Conservation (phyloP, 1,284 basidiomycete genomes). For the Calocybe gambosa region DNA sequence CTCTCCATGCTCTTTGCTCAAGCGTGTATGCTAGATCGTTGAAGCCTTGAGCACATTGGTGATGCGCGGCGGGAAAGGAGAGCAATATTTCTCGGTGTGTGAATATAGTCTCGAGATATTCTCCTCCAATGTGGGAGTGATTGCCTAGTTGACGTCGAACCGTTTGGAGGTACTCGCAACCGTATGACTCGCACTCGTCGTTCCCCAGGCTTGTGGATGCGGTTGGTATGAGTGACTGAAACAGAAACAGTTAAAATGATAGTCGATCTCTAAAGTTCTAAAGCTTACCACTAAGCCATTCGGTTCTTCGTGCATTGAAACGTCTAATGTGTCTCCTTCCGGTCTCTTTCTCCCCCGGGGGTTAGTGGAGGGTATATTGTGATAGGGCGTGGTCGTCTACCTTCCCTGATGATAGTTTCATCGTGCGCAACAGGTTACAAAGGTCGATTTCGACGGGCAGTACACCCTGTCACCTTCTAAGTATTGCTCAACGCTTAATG, state of each 20-base stretch:
- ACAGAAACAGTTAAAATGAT: not conserved
- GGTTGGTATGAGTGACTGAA: not conserved
- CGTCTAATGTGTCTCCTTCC: conserved; percentile 24
- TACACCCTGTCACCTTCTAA: not conserved
- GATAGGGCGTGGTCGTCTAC: conserved; percentile 18
- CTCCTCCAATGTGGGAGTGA: conserved; percentile 57
- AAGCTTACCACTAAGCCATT: conserved; percentile 30
- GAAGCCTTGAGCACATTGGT: conserved; percentile 53
- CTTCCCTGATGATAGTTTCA: conserved; percentile 30
- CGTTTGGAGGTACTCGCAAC: conserved; percentile 58
- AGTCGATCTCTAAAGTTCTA: too few species aligned
- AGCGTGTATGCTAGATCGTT: conserved; percentile 55
- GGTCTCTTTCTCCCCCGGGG: conserved; percentile 35
- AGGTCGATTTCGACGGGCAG: conserved; percentile 34
- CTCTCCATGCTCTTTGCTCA: conserved; percentile 55
- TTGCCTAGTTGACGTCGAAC: conserved; percentile 48
- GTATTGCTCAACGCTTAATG: not conserved
- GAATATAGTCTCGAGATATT: conserved; percentile 69
- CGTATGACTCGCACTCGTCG: conserved; percentile 34
- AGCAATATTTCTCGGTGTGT: conserved; percentile 62
- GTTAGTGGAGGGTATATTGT: conserved; percentile 11
- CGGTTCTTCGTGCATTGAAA: conserved; percentile 33
- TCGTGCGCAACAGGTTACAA: conserved; percentile 41
- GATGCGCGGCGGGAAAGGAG: conserved; percentile 54
- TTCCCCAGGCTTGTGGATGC: conserved; percentile 26